These are phyloP conservation scores for Capsella bursapastoris DNA, from an alignment of 345 rosid species.

Conservation along the genomic window DNA sequence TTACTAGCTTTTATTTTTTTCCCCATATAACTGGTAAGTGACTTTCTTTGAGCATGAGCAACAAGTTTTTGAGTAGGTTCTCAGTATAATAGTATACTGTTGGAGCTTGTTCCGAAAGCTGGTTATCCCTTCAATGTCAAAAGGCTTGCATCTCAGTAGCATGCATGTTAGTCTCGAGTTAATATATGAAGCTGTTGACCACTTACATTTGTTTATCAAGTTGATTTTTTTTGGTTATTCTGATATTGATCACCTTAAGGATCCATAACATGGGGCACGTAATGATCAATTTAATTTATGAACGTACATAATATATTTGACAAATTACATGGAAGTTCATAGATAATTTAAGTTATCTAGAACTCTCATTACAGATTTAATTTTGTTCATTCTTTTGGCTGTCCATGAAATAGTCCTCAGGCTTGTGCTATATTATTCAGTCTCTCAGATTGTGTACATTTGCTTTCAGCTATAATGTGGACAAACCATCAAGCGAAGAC, in stretches of 20 bases:
- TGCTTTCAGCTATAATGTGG: conserved; percentile 79
- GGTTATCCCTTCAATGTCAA: conserved; percentile 11
- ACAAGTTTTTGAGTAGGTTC: background rate
- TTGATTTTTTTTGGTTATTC: conserved; percentile 19
- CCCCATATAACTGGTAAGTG: conserved; percentile 9
- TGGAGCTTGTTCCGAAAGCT: background rate
- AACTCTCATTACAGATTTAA: background rate
- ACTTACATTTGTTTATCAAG: conserved; percentile 13
- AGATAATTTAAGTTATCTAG: conserved; percentile 1
- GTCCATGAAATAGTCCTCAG: background rate
- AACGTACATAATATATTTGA: background rate
- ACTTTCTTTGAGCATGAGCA: background rate
- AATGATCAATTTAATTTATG: conserved; percentile 1
- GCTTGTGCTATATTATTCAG: conserved; percentile 27
- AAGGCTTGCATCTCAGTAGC: conserved; percentile 7
- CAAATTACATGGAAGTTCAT: conserved; percentile 3
- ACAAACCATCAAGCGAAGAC: conserved; percentile 72
- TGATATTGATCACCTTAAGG: background rate
- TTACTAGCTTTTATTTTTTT: conserved; percentile 7
- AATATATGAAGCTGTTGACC: conserved; percentile 24
- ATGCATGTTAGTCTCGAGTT: conserved; percentile 24
- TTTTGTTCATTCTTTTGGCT: conserved; percentile 20
- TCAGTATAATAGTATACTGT: conserved; percentile 9
- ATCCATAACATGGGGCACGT: background rate
- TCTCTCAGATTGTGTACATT: conserved; percentile 32